Base-by-base conservation (phyloP, 345 rosid species). In the Ricinus communis region DNA sequence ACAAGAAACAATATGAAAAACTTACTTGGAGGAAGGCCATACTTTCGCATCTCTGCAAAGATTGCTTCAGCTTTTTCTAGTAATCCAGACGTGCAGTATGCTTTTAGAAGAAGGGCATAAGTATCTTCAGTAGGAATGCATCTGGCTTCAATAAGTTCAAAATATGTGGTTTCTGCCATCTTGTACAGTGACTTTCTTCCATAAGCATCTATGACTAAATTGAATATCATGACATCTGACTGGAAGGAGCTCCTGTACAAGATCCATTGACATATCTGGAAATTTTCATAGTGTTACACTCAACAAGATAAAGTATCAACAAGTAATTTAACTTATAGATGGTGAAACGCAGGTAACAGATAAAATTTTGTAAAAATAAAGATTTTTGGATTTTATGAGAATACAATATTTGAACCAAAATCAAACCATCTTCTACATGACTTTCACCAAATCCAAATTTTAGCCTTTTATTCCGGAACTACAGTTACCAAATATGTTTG, bases 51-150 rank as follows among this genome's bases (percentile, higher is more conserved):
- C 82, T 93, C 98, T 0, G 87, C 63, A 79, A 90, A 83, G 64
- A 88, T 86, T 18, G 91, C 93, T 75, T 88, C 94, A 41, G 94
- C 91, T 80, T 90, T 91, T 68, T 79, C 87, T 43, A 71, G 78
- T 63, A 82, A 67, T 53, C 97, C 88, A 14, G 81, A 76, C 51
- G 51, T 80, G 85, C 96, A 91, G 70, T 88, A 93, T 25, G 93
- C 88, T 70, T 85, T 93, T 21, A 93, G 40, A 70, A 93, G 98
- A 81, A 88, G 88, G 15, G 96, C 96, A 53, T 91, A 93, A 54
- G 98, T 93, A 62, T 91, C 93, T 77, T 93, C 97, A 0, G 93
- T 93, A 51, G 97, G 98, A 52, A 90, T 77, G 33, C 97, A 91
- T 59, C 82, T 87, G 15, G 94, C 86, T 69, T 89, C 91, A 63